Base-by-base conservation (phyloP, 2,329 filamentous ascomycete species). In the Cercospora sp. region DNA sequence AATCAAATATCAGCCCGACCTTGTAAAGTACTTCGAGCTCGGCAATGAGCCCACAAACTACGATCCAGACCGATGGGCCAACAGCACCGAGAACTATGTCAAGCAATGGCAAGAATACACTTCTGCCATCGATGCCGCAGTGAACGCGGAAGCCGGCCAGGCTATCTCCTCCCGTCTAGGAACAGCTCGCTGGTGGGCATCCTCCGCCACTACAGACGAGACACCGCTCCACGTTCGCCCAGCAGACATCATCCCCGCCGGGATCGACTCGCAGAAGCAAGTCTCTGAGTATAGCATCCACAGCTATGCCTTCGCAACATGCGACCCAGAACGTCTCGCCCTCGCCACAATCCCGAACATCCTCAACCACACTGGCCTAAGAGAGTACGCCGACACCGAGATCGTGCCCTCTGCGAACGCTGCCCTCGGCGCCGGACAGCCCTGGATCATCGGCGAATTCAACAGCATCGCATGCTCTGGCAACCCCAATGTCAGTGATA, bases 401-500 rank as follows among this genome's bases (percentile, higher is more conserved):
- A 76, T 77, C 53, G 72, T 73, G 12, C 75, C 75, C 3, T 76
- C 74, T 0, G 74, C 74, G 0, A 64, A 72, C 45, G 74, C 75
- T 2, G 74, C 75, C 4, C 68, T 76, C 9, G 74, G 73, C 30
- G 67, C 70, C 7, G 74, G 73, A 20, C 72, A 61, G n/a, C 65
- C 67, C 1, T 77, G 75, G 75, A 71, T 76, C 58, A 76, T 81
- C 16, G 80, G 79, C 42, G 80, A 82, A 67, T 80, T 79, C 72
- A 82, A 81, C 74, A 79, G 77, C 4, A 79, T 82, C 59, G 77
- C 79, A 5, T 82, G 80, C 68, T 76, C 74, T n/a, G 80, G 80
- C 7, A 76, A 75, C 28, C 78, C 79, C 0, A 76, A 76, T 65
- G 79, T 82, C n/a, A 78, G 77, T 2, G 80, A 82, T 67, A 80